Conservation (phyloP, 176 grass and related monocot genomes). For the Poa annua region DNA sequence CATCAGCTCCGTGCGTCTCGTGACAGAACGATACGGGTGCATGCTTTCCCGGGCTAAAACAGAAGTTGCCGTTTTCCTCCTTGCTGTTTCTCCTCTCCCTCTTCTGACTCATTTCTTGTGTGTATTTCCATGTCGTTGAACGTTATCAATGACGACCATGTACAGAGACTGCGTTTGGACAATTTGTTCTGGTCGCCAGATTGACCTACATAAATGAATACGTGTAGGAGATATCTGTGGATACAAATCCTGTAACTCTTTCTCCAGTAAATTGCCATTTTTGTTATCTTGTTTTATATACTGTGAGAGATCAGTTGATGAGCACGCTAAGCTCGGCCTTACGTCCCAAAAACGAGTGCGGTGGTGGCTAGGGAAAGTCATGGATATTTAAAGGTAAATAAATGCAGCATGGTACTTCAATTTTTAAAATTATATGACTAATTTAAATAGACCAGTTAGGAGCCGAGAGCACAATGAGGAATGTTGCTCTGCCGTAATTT, state of each 20-base stretch:
- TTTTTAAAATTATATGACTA: no score
- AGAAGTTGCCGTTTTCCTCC: neutral
- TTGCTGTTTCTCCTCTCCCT: neutral
- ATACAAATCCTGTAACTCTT: neutral
- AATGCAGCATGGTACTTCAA: no score
- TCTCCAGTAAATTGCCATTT: neutral
- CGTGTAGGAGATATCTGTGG: neutral
- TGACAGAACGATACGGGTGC: neutral
- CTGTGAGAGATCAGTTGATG: no score
- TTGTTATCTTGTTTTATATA: neutral
- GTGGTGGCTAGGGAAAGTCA: no score
- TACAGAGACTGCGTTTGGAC: neutral
- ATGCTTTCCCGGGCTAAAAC: neutral
- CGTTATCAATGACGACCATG: neutral
- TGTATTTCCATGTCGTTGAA: neutral
- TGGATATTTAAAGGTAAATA: no score
- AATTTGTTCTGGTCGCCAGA: neutral
- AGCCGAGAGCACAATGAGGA: no score
- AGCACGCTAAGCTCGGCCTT: no score
- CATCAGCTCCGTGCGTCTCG: conserved; percentile 21
- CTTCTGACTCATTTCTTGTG: neutral
- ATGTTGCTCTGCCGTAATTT: no score
- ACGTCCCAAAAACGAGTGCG: no score
- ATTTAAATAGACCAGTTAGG: no score
- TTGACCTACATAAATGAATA: neutral